These are phyloP conservation scores for Prunus fruticosa DNA, from an alignment of 306 rosid genomes.

Conservation along the genomic window DNA sequence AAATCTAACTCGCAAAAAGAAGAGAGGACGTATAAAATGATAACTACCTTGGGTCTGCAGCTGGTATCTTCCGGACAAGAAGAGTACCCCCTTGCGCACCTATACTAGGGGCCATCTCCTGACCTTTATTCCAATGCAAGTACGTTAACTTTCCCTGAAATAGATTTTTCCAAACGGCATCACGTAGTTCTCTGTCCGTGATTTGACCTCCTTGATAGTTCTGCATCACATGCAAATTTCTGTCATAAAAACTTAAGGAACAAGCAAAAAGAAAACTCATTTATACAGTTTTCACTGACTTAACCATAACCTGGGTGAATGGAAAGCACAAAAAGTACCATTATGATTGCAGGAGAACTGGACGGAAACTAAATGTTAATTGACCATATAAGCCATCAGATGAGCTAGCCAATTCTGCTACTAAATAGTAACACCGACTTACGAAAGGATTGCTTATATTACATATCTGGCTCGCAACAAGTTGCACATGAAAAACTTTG, in stretches of 20 bases:
- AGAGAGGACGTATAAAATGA: conserved; percentile 4
- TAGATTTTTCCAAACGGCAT: conserved; percentile 55
- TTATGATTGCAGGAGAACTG: conserved; percentile 10
- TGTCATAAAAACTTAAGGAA: conserved; percentile 15
- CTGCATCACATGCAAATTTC: conserved; percentile 42
- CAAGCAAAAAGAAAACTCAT: neutral
- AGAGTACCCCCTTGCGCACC: conserved; percentile 64
- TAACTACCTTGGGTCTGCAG: conserved; percentile 57
- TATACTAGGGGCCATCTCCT: conserved; percentile 80
- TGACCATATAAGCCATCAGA: conserved; percentile 6
- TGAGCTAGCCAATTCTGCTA: neutral
- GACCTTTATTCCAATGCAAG: conserved; percentile 80
- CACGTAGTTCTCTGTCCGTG: conserved; percentile 40
- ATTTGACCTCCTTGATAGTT: conserved; percentile 58
- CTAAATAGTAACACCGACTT: neutral
- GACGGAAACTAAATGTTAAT: conserved; percentile 1
- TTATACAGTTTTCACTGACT: neutral
- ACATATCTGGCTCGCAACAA: neutral
- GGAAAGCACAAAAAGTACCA: neutral
- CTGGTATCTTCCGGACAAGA: conserved; percentile 76
- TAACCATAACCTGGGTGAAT: conserved; percentile 4
- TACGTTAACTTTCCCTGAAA: conserved; percentile 67
- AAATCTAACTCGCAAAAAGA: conserved; percentile 17
- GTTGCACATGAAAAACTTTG: neutral
- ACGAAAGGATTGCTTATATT: neutral